A percentile compares a stretch with the other conserved stretches of the same genome.
Conservation (phyloP, 2,329 filamentous ascomycete species). For the Talaromyces sp. region DNA sequence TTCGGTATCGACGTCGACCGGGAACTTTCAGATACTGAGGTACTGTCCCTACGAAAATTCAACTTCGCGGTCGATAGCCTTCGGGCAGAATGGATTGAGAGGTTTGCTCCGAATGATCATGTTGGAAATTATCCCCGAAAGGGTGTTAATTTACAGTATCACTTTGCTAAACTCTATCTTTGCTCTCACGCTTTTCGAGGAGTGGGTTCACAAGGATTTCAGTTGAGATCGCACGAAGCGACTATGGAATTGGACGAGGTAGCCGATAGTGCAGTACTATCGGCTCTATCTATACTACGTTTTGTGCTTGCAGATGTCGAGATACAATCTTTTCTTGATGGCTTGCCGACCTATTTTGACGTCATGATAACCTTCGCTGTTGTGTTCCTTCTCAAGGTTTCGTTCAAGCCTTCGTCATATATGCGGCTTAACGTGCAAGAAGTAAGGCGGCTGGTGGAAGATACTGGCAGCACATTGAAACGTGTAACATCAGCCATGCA, state of each 20-base stretch:
- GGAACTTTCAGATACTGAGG: conserved; percentile 15
- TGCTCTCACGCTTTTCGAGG: conserved; percentile 43
- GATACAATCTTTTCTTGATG: conserved; percentile 30
- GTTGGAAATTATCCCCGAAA: conserved; percentile 43
- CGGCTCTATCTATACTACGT: conserved; percentile 31
- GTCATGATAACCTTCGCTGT: conserved; percentile 39
- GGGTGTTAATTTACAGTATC: conserved; percentile 42
- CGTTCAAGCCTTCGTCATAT: conserved; percentile 25
- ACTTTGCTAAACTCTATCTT: conserved; percentile 45
- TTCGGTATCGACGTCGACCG: conserved; percentile 30
- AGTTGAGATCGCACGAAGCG: conserved; percentile 24
- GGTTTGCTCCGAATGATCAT: conserved; percentile 29
- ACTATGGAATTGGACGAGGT: conserved; percentile 26
- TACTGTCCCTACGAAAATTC: conserved; percentile 18
- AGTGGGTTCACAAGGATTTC: not conserved
- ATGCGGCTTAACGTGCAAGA: conserved; percentile 17
- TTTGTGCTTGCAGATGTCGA: conserved; percentile 32
- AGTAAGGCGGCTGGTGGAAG: not conserved
- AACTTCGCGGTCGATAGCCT: conserved; percentile 18
- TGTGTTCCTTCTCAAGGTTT: conserved; percentile 37
- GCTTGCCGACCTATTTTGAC: conserved; percentile 35
- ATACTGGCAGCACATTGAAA: conserved; percentile 9
- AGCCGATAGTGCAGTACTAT: conserved; percentile 34
- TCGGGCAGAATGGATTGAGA: conserved; percentile 2
- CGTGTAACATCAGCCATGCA: conserved; percentile 24